A percentile compares a stretch with the other conserved stretches of the same genome.
Conservation (phyloP, 2,329 filamentous ascomycete species). For the Westerdykella sp. region DNA sequence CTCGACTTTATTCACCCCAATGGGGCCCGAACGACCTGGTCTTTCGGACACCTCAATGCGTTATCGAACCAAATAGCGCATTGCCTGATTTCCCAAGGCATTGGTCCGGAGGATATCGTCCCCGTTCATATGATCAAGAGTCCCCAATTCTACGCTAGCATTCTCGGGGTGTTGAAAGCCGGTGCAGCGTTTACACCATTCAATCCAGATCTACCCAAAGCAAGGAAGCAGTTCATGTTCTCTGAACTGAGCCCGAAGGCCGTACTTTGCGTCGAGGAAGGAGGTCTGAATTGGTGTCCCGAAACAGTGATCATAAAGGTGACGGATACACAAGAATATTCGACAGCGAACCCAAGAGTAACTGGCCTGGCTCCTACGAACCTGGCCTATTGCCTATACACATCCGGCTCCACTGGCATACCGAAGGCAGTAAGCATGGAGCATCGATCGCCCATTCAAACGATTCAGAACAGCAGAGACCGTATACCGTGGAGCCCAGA, state of each 20-base stretch:
- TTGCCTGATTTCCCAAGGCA: conserved; percentile 16
- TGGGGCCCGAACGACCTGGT: conserved; percentile 28
- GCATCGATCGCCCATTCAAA: conserved; percentile 38
- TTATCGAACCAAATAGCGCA: conserved; percentile 31
- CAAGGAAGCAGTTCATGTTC: conserved; percentile 32
- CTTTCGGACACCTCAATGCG: conserved; percentile 25
- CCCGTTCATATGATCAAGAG: conserved; percentile 33
- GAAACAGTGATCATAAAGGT: conserved; percentile 13
- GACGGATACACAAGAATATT: conserved; percentile 3
- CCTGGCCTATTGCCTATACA: conserved; percentile 41
- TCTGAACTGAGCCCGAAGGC: conserved; percentile 27
- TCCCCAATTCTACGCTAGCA: conserved; percentile 32
- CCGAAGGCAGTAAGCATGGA: conserved; percentile 43
- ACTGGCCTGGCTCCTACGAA: conserved; percentile 18
- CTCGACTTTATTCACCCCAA: conserved; percentile 36
- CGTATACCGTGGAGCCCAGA: conserved; percentile 36
- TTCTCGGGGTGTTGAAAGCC: conserved; percentile 38
- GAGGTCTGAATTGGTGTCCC: conserved; percentile 7
- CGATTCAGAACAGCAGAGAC: conserved; percentile 34
- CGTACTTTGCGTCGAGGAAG: conserved; percentile 15
- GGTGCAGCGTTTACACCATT: conserved; percentile 36
- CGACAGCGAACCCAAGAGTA: conserved; percentile 21
- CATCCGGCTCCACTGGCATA: conserved; percentile 40
- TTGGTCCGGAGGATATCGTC: conserved; percentile 28
- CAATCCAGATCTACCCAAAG: conserved; percentile 31